phyloP scores from a whole-genome alignment of 2,329 filamentous ascomycete species.

The Reticulascus tulasneorum region DNA sequence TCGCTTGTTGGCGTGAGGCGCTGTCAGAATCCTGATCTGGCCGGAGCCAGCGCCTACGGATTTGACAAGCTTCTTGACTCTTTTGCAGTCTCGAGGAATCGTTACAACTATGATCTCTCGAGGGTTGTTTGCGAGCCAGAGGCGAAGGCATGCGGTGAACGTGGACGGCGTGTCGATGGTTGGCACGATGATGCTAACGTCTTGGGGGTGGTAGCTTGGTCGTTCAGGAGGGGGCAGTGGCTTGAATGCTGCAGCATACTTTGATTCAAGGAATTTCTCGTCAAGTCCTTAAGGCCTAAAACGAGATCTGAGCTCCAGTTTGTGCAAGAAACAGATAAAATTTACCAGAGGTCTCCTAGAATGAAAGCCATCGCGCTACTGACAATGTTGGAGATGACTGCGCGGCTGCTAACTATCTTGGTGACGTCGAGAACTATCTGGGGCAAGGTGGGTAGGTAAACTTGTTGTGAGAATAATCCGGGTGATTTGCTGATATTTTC shows the following conservation, averaged over 20 bases:
- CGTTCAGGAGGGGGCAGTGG: conserved; percentile 4
- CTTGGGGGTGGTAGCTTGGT: conserved; percentile 2
- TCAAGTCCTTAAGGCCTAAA: conserved; percentile 1
- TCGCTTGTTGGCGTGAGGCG: conserved; percentile 20
- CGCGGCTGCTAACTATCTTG: too few species aligned
- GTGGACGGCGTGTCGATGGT: conserved; percentile 19
- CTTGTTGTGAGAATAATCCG: too few species aligned
- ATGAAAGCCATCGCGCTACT: conserved; percentile 2
- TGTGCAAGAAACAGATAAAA: background rate
- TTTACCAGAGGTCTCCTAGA: conserved; percentile 5
- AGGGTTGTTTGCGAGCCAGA: conserved; percentile 19
- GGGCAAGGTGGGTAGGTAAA: too few species aligned
- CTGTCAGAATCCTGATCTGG: conserved; percentile 13
- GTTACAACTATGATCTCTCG: conserved; percentile 25
- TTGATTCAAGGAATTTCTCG: conserved; percentile 4
- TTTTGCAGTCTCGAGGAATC: conserved; percentile 1
- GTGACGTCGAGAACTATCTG: too few species aligned
- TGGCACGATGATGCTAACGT: conserved; percentile 23
- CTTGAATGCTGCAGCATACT: background rate
- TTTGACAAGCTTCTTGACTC: conserved; percentile 8
- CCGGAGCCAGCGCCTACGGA: background rate
- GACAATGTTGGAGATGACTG: too few species aligned
- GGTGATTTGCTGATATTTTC: too few species aligned
- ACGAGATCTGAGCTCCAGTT: background rate
- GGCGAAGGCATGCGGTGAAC: conserved; percentile 15